These are phyloP conservation scores for Colletotrichum lindemuthianum DNA, from an alignment of 2,329 filamentous ascomycete species.

Conservation along the genomic window DNA sequence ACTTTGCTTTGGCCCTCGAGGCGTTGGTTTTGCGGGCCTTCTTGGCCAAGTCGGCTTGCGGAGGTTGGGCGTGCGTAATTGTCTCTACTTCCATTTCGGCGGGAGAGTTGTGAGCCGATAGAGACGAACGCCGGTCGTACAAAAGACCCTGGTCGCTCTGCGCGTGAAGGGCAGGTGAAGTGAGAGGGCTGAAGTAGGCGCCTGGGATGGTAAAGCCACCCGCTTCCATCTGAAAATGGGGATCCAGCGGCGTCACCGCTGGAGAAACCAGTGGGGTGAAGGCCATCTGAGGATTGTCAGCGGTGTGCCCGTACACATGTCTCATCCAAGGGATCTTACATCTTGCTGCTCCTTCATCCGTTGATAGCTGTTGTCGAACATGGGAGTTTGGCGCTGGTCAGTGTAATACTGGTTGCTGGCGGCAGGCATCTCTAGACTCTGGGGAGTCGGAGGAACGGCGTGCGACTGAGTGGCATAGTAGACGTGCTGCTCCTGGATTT, in stretches of 20 bases:
- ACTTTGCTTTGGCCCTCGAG: constrained; percentile 61
- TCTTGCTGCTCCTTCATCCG: constrained; percentile 76
- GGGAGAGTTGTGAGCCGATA: constrained; percentile 61
- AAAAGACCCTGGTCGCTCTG: constrained; percentile 65
- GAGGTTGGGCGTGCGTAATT: constrained; percentile 45
- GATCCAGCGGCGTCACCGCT: constrained; percentile 83
- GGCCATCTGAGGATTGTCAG: constrained; percentile 65
- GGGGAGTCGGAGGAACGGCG: constrained; percentile 81
- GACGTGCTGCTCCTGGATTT: constrained; percentile 64
- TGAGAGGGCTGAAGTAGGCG: constrained; percentile 85
- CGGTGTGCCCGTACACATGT: constrained; percentile 35
- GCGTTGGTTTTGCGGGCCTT: constrained; percentile 64
- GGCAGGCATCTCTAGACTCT: constrained; percentile 80
- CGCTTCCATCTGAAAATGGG: constrained; percentile 70
- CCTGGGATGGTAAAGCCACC: constrained; percentile 70
- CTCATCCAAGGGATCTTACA: constrained; percentile 51
- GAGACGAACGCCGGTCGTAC: constrained; percentile 57
- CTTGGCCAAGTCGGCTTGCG: constrained; percentile 60
- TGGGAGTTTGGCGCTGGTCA: constrained; percentile 65
- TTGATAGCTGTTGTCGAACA: constrained; percentile 72
- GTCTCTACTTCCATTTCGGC: constrained; percentile 67
- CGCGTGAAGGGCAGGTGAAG: constrained; percentile 81
- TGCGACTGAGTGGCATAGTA: constrained; percentile 62
- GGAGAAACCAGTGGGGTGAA: constrained; percentile 86
- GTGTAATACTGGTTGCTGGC: constrained; percentile 68